These are phyloP conservation scores for Cetraspora pellucida DNA, from an alignment of 192 early-diverging fungal genomes.

Conservation along the genomic window DNA sequence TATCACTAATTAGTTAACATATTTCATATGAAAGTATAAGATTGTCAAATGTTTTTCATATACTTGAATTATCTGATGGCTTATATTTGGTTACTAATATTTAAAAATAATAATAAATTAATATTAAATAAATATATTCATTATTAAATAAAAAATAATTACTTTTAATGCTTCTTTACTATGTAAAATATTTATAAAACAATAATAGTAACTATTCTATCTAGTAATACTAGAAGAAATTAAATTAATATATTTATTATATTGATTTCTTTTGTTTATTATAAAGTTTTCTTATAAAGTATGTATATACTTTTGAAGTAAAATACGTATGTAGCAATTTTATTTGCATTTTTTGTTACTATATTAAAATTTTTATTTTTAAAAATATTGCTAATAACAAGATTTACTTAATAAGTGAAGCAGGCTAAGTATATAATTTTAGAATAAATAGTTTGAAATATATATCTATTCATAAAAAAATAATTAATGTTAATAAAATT, in stretches of 20 bases:
- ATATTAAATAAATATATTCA: background rate
- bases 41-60: background rate
- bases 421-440: background rate
- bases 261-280: background rate
- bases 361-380: background rate
- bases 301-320: background rate
- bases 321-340: slow-evolving; percentile 18
- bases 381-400: slow-evolving; percentile 10
- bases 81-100: background rate
- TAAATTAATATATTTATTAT: background rate
- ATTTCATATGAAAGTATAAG: background rate
- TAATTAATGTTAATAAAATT: background rate
- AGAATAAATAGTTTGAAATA: background rate
- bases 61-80: background rate
- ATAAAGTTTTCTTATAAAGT: background rate
- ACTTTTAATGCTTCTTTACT: background rate
- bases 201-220: background rate
- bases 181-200: background rate
- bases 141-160: background rate
- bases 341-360: slow-evolving; percentile 12
- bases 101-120: background rate
- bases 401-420: slow-evolving; percentile 12
- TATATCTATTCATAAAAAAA: background rate
- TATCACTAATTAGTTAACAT: background rate
- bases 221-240: background rate